Conservation (phyloP, 495 filamentous ascomycete species). For the Hypoxylon trugodes region DNA sequence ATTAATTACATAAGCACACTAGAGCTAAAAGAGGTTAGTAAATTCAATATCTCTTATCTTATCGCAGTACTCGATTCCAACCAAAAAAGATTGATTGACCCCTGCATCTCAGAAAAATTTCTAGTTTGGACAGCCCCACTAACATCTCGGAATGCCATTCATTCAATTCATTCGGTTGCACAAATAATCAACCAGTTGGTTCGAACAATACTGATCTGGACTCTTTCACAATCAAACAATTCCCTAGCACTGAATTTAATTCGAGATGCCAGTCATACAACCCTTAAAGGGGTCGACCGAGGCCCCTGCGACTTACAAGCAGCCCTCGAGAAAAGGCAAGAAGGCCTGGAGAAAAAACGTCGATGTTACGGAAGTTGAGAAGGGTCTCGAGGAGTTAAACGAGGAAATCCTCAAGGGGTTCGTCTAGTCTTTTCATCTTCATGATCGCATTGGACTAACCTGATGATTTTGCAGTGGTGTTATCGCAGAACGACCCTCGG, state of each 20-base stretch:
- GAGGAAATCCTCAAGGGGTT: constrained; percentile 92
- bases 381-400: constrained; percentile 82
- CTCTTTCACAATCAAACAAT: neutral
- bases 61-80: constrained; percentile 5
- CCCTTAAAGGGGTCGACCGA: constrained; percentile 46
- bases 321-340: constrained; percentile 95
- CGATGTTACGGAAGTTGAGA: constrained; percentile 83
- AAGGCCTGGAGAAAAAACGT: constrained; percentile 99
- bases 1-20: constrained; percentile 10
- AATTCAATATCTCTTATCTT: constrained; percentile 23
- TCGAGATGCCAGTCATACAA: constrained; percentile 46
- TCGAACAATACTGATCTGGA: constrained; percentile 21
- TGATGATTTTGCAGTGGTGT: constrained; percentile 68
- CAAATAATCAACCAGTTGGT: too few relatives aligned
- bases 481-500: constrained; percentile 77
- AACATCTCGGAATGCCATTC: too few relatives aligned
- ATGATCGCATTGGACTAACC: constrained; percentile 33
- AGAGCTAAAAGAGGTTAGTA: neutral
- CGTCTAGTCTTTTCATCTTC: constrained; percentile 15
- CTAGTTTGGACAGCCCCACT: constrained; percentile 18
- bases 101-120: constrained; percentile 28
- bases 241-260: neutral
- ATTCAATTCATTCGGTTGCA: too few relatives aligned
- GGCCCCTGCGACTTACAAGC: constrained; percentile 67
- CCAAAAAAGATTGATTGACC: neutral